phyloP scores from a whole-genome alignment of 2,329 filamentous ascomycete genomes.

The Zalaria sp. region DNA sequence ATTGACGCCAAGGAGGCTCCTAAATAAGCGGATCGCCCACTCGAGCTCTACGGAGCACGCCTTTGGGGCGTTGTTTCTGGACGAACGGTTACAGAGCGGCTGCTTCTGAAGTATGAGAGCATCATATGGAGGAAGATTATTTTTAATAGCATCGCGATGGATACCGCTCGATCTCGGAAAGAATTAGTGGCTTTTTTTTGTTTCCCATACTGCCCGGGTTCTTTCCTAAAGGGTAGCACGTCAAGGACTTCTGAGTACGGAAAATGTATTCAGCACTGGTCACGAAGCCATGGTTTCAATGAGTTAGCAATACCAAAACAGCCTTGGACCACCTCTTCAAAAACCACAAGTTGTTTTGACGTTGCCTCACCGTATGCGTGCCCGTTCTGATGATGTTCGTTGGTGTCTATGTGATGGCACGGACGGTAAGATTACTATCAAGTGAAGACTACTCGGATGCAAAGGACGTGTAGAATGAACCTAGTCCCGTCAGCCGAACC shows the following conservation, averaged over 20 bases:
- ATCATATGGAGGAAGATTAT: not conserved
- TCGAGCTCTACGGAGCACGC: slow-evolving; percentile 3
- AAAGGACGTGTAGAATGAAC: too few relatives aligned
- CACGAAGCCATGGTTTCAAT: slow-evolving; percentile 7
- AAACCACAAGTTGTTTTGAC: too few relatives aligned
- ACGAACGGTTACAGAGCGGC: slow-evolving; percentile 4
- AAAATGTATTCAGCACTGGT: slow-evolving; percentile 4
- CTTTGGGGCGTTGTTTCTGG: slow-evolving; percentile 8
- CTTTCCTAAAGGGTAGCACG: slow-evolving; percentile 2
- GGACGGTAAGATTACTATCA: too few relatives aligned
- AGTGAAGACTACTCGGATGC: too few relatives aligned
- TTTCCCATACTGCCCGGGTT: slow-evolving; percentile 3
- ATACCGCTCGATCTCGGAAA: slow-evolving; percentile 5
- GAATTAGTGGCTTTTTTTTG: slow-evolving; percentile 4
- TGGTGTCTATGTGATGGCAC: too few relatives aligned
- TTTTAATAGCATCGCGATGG: slow-evolving; percentile 1
- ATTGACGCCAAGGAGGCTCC: slow-evolving; percentile 93
- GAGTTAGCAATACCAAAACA: slow-evolving; percentile 5
- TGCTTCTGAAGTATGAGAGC: not conserved
- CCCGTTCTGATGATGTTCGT: too few relatives aligned
- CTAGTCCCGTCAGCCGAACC: too few relatives aligned
- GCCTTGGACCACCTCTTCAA: not conserved
- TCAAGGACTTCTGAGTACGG: not conserved
- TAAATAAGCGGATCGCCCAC: slow-evolving; percentile 13
- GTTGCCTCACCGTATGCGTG: too few relatives aligned